Percentiles rank a stretch among this genome's conserved stretches.
Evolutionary conservation across 768 basidiomycete species (phyloP).

Genomic region (Dacryopinax spathularia): DNA sequence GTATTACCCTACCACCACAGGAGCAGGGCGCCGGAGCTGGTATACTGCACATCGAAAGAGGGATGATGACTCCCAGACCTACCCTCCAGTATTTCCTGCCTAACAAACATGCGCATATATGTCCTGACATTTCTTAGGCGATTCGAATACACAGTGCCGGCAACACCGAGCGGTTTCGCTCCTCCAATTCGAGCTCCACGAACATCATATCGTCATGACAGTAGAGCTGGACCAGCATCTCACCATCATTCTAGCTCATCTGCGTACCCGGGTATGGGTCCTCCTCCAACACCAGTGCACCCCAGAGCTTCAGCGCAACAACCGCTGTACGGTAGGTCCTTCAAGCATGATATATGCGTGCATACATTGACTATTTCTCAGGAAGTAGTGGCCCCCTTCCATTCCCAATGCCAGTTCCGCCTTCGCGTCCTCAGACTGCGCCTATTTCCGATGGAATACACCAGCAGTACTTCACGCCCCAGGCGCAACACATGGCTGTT

Average conservation of each 20-base stretch:
- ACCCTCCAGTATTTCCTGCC: not conserved
- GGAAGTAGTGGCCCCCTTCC: not conserved
- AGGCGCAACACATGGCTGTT: not conserved
- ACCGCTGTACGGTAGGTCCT: not conserved
- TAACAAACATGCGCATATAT: not conserved
- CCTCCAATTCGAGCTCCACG: not conserved
- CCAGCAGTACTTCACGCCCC: not conserved
- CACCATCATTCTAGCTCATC: too few species aligned
- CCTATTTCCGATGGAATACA: not conserved
- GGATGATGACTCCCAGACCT: not conserved
- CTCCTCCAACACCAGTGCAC: not conserved
- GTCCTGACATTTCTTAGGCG: not conserved
- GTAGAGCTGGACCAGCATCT: not conserved
- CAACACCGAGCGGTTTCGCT: not conserved
- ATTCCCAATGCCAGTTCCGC: not conserved
- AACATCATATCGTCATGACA: not conserved
- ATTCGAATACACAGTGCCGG: not conserved
- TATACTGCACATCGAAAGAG: not conserved
- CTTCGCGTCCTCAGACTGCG: not conserved
- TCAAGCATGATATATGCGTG: not conserved
- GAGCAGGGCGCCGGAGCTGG: not conserved
- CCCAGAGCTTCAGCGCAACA: not conserved
- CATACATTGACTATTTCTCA: not conserved
- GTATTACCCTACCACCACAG: not conserved
- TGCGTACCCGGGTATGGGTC: too few species aligned